Evolutionary conservation across 345 rosid genomes (phyloP).

Genomic region (Eucalyptus sideroxylon): DNA sequence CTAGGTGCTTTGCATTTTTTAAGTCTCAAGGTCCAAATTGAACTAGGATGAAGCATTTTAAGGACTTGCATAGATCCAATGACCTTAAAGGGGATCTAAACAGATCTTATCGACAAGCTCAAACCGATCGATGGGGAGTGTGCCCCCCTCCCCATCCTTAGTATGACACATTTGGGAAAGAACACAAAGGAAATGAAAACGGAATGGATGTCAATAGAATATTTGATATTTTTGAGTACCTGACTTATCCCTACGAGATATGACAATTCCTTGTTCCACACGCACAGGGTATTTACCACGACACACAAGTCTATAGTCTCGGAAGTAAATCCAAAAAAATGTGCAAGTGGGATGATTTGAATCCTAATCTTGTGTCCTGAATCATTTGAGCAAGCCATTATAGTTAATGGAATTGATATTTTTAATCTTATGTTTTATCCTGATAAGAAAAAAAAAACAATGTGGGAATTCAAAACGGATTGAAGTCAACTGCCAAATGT

Average conservation of each 20-base stretch:
- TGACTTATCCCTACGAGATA: background rate
- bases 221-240: background rate
- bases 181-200: too few relatives aligned
- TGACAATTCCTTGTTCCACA: background rate
- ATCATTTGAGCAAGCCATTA: background rate
- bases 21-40: too few relatives aligned
- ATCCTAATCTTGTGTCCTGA: background rate
- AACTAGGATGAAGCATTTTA: too few relatives aligned
- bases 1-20: too few relatives aligned
- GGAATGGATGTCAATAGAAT: background rate
- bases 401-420: background rate
- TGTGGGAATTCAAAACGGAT: background rate
- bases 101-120: accelerated
- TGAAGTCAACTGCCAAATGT: background rate
- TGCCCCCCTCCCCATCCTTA: background rate
- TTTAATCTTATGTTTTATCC: too few relatives aligned
- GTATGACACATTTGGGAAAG: too few relatives aligned
- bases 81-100: too few relatives aligned
- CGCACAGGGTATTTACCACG: accelerated
- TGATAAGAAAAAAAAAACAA: background rate
- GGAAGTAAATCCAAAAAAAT: too few relatives aligned
- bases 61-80: too few relatives aligned
- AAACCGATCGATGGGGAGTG: accelerated
- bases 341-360: background rate
- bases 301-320: too few relatives aligned